Base-by-base conservation (phyloP, 148 eudicot genomes). In the Chenopodium quinoa region DNA sequence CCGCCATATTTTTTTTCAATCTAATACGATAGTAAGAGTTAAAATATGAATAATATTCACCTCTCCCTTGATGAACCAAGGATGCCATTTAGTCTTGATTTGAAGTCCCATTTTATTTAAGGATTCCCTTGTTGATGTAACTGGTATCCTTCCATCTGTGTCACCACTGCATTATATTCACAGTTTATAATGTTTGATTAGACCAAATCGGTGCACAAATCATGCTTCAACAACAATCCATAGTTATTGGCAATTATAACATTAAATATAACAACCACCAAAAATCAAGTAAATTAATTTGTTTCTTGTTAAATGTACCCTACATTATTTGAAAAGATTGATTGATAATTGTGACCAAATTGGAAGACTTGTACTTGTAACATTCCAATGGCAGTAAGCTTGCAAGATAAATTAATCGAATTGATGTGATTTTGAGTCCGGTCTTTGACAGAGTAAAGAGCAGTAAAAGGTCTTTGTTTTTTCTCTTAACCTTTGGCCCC, bases 71-170 rank as follows among this genome's bases (percentile, higher is more conserved):
- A 82, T 69, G 81, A 73, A 89, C 97, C 97, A 93, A 83, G 97
- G 90, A 86, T 86, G 86, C 93, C 93, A 93, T 11, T 75, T 31
- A 71, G 88, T 89, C 66, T 76, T 85, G 22, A 87, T 75, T 1
- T 85, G 66, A 83, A 91, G 93, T 23, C 82, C 85, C 91, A 91
- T 85, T 34, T 31, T 70, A 1, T 84, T 80, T 1, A 93, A 52
- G 3, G 97, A 88, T 22, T 85, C 79, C 80, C 84, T 82, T 2
- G 97, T 91, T 79, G 93, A 91, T n/a, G 95, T 91, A 34, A 93
- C 92, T 7, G 95, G 95, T 72, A 93, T 54, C 23, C 89, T 87
- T 86, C 89, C 95, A 81, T 91, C 97, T 25, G 79, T 82, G 79
- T 93, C 97, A 17, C 97, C 97, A 32, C 97, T 93, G 89, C 81